Conservation (phyloP, 148 eudicot species). For the Silene conica region DNA sequence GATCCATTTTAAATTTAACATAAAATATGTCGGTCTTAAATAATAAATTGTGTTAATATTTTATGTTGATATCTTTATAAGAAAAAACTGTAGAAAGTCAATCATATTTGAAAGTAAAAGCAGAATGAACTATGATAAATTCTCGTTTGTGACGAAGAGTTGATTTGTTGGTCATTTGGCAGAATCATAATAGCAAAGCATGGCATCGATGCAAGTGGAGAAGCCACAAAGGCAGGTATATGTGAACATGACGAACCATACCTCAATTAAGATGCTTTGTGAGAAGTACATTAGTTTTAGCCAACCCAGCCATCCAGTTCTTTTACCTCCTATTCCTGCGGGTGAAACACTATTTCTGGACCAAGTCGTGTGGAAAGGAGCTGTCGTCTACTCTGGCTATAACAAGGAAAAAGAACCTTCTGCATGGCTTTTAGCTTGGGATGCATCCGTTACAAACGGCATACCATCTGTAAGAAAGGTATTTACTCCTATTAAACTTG, state of each 20-base stretch:
- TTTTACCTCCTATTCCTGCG: neutral
- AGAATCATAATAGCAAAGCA: too few relatives aligned
- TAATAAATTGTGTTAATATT: too few relatives aligned
- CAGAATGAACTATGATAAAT: too few relatives aligned
- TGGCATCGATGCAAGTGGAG: neutral
- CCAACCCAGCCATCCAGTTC: neutral
- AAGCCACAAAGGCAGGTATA: neutral
- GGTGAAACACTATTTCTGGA: neutral
- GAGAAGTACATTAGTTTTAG: neutral
- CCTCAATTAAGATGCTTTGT: neutral
- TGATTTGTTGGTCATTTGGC: too few relatives aligned
- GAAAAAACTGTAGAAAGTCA: too few relatives aligned
- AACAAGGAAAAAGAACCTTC: neutral
- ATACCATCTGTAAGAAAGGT: neutral
- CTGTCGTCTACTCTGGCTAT: neutral
- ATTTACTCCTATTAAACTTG: neutral
- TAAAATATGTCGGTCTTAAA: too few relatives aligned
- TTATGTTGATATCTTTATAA: too few relatives aligned
- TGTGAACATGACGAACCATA: neutral
- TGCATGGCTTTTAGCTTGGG: conserved; percentile 7
- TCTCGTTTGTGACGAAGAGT: too few relatives aligned
- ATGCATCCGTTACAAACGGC: neutral
- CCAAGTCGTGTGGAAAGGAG: neutral
- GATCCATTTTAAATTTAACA: too few relatives aligned
- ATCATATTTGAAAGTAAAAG: too few relatives aligned